Conservation (phyloP, 148 eudicot species). For the Rheum nobile region DNA sequence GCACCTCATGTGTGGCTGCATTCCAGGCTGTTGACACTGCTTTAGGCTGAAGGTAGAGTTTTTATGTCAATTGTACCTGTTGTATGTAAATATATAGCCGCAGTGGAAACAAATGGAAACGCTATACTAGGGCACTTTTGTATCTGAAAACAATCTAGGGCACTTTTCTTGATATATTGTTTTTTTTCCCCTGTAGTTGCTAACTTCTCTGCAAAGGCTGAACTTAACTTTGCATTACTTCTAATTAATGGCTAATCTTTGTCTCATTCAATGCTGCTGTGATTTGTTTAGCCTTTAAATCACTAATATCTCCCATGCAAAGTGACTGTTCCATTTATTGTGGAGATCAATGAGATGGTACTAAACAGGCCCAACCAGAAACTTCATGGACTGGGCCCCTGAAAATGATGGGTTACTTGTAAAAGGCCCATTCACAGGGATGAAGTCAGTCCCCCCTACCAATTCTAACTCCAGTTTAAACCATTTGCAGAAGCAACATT, state of each 20-base stretch:
- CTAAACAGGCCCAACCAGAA: not conserved
- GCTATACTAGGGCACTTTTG: not conserved
- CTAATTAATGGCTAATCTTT: not conserved
- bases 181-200: too few relatives aligned
- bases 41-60: not conserved
- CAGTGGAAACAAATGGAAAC: too few relatives aligned
- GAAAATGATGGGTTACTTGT: not conserved
- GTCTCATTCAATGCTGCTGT: too few relatives aligned
- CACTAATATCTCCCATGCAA: not conserved
- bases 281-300: too few relatives aligned
- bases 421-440: not conserved
- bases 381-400: constrained; percentile 4
- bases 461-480: not conserved
- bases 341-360: not conserved
- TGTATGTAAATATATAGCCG: not conserved
- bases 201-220: not conserved
- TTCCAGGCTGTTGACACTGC: not conserved
- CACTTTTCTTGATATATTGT: not conserved
- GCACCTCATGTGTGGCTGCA: not conserved
- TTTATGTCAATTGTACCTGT: not conserved
- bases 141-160: not conserved
- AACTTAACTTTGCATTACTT: not conserved
- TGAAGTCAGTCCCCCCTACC: not conserved
- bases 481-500: not conserved
- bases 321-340: not conserved